phyloP scores from a whole-genome alignment of 768 basidiomycete genomes.

The Piloderma croceum region DNA sequence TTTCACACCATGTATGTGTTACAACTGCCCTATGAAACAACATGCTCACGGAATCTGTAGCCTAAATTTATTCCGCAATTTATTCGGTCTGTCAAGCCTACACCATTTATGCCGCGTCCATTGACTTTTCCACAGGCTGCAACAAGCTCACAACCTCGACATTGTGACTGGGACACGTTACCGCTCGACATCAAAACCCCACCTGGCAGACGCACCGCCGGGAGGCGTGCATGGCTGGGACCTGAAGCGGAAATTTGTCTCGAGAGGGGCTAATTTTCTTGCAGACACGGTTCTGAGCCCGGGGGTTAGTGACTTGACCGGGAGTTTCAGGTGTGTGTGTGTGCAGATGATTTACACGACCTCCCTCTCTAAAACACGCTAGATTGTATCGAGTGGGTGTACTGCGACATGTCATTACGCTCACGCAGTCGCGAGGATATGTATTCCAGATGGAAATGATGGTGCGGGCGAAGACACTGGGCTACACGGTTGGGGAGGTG shows the following conservation, averaged over 20 bases:
- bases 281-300: slow-evolving; percentile 82
- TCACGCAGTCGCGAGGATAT: slow-evolving; percentile 83
- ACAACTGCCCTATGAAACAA: too few relatives aligned
- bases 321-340: slow-evolving; percentile 70
- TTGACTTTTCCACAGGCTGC: slow-evolving; percentile 44
- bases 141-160: slow-evolving; percentile 82
- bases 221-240: slow-evolving; percentile 95
- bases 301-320: slow-evolving; percentile 86
- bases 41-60: slow-evolving; percentile 32
- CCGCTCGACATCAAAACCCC: slow-evolving; percentile 54
- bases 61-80: slow-evolving; percentile 95
- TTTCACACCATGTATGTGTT: slow-evolving; percentile 80
- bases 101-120: neutral
- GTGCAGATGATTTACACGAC: neutral
- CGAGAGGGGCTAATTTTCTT: slow-evolving; percentile 84
- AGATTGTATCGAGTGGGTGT: slow-evolving; percentile 77
- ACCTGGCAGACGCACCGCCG: slow-evolving; percentile 52
- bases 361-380: neutral
- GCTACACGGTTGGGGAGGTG: slow-evolving; percentile 84
- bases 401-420: slow-evolving; percentile 75
- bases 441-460: slow-evolving; percentile 99
- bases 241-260: slow-evolving; percentile 81
- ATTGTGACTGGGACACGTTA: slow-evolving; percentile 94
- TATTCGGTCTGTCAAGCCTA: slow-evolving; percentile 50
- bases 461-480: slow-evolving; percentile 78